phyloP scores from a whole-genome alignment of 192 early-diverging fungal genomes.

The Coemansia sp. region DNA sequence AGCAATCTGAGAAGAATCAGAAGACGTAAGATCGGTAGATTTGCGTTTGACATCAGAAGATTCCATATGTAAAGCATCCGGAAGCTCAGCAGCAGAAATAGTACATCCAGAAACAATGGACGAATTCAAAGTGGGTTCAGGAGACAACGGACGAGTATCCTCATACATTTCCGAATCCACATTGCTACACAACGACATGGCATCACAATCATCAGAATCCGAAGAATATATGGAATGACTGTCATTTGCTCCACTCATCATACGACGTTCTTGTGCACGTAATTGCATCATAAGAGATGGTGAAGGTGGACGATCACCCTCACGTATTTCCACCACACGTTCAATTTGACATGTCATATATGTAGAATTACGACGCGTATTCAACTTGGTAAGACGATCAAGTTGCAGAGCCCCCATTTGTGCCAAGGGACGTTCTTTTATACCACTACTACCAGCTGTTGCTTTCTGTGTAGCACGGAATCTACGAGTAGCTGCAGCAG shows the following conservation, averaged over 20 bases:
- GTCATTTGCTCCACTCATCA: not conserved
- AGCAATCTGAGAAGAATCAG: not conserved
- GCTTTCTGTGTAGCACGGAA: constrained; percentile 37
- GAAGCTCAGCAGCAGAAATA: not conserved
- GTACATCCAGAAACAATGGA: not conserved
- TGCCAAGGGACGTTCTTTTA: constrained; percentile 11
- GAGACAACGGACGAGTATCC: constrained; percentile 5
- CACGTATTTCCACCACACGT: constrained; percentile 10
- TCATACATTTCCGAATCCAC: constrained; percentile 5
- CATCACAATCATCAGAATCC: constrained; percentile 8
- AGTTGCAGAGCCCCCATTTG: constrained; percentile 47
- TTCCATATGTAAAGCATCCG: not conserved
- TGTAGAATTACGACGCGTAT: constrained; percentile 44
- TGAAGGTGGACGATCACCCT: constrained; percentile 36
- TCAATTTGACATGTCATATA: constrained; percentile 50
- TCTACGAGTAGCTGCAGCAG: constrained; percentile 9
- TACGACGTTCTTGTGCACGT: constrained; percentile 24
- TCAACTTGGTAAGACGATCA: constrained; percentile 53
- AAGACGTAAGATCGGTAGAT: constrained; percentile 12
- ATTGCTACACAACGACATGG: not conserved
- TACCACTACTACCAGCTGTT: not conserved
- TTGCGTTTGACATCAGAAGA: constrained; percentile 25
- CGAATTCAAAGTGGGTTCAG: not conserved
- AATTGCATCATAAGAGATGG: constrained; percentile 45
- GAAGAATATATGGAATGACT: constrained; percentile 14